Percentiles rank a stretch among this genome's conserved stretches.
phyloP scores from a whole-genome alignment of 2,329 filamentous ascomycete species.

The Colletotrichum gloeosporioides region DNA sequence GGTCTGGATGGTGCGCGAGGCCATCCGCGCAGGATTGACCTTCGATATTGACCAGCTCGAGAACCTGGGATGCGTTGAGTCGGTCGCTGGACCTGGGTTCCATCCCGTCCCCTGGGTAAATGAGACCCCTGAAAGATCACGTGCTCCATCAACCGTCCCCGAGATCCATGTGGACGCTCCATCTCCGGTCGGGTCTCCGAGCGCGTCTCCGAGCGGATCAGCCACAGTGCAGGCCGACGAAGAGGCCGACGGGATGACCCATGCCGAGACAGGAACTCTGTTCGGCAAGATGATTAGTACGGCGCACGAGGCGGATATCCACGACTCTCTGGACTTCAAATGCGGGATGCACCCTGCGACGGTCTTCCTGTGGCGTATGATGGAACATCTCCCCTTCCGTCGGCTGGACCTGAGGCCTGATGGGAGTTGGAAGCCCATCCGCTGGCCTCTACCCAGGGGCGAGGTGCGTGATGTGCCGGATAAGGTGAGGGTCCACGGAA shows the following conservation, averaged over 20 bases:
- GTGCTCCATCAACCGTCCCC: conserved; percentile 29
- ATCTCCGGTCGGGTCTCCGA: conserved; percentile 15
- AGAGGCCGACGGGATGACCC: background rate
- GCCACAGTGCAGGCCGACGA: background rate
- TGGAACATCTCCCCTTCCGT: conserved; percentile 84
- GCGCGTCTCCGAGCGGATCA: background rate
- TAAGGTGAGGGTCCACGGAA: conserved; percentile 73
- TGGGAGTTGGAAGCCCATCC: conserved; percentile 79
- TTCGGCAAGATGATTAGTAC: conserved; percentile 66
- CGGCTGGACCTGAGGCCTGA: conserved; percentile 79
- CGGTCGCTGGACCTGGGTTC: background rate
- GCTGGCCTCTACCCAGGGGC: conserved; percentile 79
- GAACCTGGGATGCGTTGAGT: conserved; percentile 66
- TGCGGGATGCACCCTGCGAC: conserved; percentile 61
- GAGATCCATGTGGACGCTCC: conserved; percentile 32
- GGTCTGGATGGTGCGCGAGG: conserved; percentile 71
- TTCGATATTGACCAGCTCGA: conserved; percentile 74
- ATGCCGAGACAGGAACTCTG: background rate
- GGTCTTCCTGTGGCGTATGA: conserved; percentile 74
- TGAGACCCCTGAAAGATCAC: background rate
- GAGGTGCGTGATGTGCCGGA: conserved; percentile 79
- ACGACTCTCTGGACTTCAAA: conserved; percentile 73
- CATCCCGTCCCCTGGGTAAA: background rate
- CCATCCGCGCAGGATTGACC: conserved; percentile 66
- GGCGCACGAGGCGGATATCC: conserved; percentile 62